These are phyloP conservation scores for Paraurostyla sp. DNA, from an alignment of 73 alveolate genomes.

Conservation along the genomic window DNA sequence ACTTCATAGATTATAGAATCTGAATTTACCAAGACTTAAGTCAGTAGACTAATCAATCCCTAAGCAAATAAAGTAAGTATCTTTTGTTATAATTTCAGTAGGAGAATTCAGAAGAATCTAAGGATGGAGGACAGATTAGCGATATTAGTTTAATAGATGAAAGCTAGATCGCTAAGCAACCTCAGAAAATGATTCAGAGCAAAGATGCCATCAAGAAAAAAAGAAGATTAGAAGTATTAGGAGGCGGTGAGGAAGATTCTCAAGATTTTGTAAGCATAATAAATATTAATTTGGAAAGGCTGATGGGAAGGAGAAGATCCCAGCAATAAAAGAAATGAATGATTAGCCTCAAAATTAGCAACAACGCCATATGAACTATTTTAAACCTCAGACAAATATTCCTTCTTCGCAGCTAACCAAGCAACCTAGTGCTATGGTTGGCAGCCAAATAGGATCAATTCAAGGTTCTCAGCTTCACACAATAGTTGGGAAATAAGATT, in stretches of 20 bases:
- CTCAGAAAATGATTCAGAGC: too few relatives aligned
- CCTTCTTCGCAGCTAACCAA: too few relatives aligned
- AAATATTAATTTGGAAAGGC: not conserved
- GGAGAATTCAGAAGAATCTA: too few relatives aligned
- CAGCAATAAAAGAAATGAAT: slow-evolving; percentile 11
- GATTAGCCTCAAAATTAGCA: not conserved
- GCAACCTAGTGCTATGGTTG: too few relatives aligned
- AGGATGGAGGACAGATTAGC: too few relatives aligned
- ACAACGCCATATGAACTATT: slow-evolving; percentile 1
- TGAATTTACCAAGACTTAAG: slow-evolving; percentile 71
- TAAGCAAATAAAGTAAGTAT: too few relatives aligned
- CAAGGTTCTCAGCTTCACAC: not conserved
- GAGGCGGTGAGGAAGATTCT: not conserved
- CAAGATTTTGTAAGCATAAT: not conserved
- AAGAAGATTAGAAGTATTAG: too few relatives aligned
- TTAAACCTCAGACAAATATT: not conserved
- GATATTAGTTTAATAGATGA: not conserved
- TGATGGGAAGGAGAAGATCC: slow-evolving; percentile 13
- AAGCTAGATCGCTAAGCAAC: not conserved
- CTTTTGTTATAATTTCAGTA: too few relatives aligned
- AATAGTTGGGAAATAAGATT: not conserved
- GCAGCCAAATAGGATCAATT: too few relatives aligned
- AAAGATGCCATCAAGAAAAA: too few relatives aligned
- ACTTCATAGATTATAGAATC: slow-evolving; percentile 54
- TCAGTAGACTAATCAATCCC: slow-evolving; percentile 23